phyloP scores from a whole-genome alignment of 179 eudicot genomes.

The Camellia oleifera region DNA sequence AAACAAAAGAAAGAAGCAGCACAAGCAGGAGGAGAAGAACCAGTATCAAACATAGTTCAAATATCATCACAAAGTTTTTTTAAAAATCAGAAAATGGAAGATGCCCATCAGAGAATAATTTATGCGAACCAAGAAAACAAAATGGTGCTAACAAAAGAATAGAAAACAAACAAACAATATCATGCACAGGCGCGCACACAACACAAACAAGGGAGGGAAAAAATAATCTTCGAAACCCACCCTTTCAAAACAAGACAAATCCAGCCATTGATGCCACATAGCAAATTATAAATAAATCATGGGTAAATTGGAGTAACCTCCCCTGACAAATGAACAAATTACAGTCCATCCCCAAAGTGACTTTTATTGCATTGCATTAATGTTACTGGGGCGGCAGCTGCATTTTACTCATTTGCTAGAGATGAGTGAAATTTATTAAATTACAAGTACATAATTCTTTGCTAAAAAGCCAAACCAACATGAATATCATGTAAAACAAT shows the following conservation, averaged over 20 bases:
- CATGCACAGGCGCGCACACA: background rate
- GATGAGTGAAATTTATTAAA: background rate
- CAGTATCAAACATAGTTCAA: background rate
- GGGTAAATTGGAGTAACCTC: no score
- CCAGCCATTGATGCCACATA: background rate
- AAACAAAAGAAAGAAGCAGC: background rate
- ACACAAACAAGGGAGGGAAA: background rate
- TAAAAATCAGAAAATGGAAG: background rate
- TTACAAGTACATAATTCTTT: background rate
- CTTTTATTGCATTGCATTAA: no score
- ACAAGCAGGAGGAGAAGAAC: background rate
- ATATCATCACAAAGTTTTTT: no score
- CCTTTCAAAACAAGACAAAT: background rate
- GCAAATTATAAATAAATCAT: background rate
- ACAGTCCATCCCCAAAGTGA: no score
- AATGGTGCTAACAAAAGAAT: background rate
- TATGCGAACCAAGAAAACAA: background rate
- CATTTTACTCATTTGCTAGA: no score
- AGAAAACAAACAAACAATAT: background rate
- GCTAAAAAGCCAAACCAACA: background rate
- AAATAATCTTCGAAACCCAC: background rate
- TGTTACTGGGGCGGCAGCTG: no score
- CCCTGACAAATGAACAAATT: no score
- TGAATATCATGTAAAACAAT: background rate
- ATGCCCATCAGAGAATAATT: background rate